A percentile compares a stretch with the other conserved stretches of the same genome.
Evolutionary conservation across 805 yeast species (phyloP).

Genomic region (Teunomyces aglyptinius): DNA sequence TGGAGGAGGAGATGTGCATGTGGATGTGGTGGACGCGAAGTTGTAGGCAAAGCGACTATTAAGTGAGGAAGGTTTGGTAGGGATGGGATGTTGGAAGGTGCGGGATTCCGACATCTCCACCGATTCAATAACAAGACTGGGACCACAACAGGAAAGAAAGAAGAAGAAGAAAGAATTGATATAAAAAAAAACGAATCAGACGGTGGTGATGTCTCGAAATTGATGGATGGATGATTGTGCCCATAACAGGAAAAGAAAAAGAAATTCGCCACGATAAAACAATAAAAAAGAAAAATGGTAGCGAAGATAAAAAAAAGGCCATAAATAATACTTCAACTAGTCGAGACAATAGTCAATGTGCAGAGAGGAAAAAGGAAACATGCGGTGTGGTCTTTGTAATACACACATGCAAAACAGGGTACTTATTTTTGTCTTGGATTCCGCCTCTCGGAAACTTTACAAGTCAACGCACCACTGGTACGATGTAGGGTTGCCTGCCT

Average conservation of each 20-base stretch:
- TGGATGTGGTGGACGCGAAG: background rate
- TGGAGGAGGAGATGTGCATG: background rate
- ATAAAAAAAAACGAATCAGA: background rate
- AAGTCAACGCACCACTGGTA: too few species aligned
- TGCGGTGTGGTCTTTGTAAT: background rate
- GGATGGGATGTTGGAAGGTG: constrained; percentile 9
- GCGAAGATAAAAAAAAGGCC: background rate
- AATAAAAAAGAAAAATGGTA: background rate
- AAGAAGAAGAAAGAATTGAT: background rate
- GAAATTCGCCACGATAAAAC: background rate
- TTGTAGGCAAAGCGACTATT: constrained; percentile 7
- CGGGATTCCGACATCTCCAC: constrained; percentile 1
- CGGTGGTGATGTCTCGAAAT: constrained; percentile 3
- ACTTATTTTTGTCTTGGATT: too few species aligned
- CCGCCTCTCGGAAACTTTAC: too few species aligned
- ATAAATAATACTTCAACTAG: constrained; percentile 1
- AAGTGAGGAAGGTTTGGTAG: constrained; percentile 8
- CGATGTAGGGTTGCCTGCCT: background rate
- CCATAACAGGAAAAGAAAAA: constrained; percentile 1
- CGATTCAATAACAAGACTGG: background rate
- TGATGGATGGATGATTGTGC: background rate
- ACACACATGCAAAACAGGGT: too few species aligned
- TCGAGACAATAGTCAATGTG: background rate
- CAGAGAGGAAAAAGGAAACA: too few species aligned
- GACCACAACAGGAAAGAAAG: background rate